Base-by-base conservation (phyloP, 1,139 yeast genomes). In the Kodamaea ohmeri region DNA sequence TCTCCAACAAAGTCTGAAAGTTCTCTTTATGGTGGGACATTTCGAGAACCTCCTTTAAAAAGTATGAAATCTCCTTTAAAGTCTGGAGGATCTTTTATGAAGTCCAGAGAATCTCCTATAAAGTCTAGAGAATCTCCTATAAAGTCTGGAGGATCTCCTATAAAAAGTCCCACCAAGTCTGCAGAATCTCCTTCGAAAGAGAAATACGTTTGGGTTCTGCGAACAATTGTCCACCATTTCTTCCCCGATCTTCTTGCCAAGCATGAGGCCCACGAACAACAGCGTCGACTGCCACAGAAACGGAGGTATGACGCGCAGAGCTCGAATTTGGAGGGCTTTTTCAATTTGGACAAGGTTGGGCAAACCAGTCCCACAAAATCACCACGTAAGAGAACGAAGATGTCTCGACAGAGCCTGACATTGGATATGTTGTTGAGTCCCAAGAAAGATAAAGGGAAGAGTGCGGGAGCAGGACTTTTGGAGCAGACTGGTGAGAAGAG, bases 161-260 rank as follows among this genome's bases (percentile, higher is more conserved):
- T 9, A 20, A 20, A 20, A 20, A 7, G 9, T 20, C 6, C 22
- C 22, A 20, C 22, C 22, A 7, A 6, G 8, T 11, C 16, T 24
- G 27, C 13, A 19, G 5, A 19, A 19, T 14, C 24, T 6, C 30
- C 29, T 4, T 18, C 16, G 4, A 29, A 29, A 4, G 25, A 29
- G 13, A 44, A 42, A 11, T 44, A 31, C 17, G 34, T 47, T 4
- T 50, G 53, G 53, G 25, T 50, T 7, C 51, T 51, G 3, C 22
- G 41, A 19, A 34, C 16, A 4, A 31, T 48, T n/a, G 48, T 57
- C 2, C 25, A 35, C 5, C 31, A 34, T n/a, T 34, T 43, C n/a
- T 47, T 44, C 35, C 42, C 36, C 8, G 29, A 24, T 15, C 14
- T 43, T 12, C 37, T 46, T 4, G 32, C 39, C 12, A 31, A 34